Evolutionary conservation across 306 rosid genomes (phyloP), one percentile per base, ranked within the genome.

Genomic region (Notholithocarpus densiflorus): DNA sequence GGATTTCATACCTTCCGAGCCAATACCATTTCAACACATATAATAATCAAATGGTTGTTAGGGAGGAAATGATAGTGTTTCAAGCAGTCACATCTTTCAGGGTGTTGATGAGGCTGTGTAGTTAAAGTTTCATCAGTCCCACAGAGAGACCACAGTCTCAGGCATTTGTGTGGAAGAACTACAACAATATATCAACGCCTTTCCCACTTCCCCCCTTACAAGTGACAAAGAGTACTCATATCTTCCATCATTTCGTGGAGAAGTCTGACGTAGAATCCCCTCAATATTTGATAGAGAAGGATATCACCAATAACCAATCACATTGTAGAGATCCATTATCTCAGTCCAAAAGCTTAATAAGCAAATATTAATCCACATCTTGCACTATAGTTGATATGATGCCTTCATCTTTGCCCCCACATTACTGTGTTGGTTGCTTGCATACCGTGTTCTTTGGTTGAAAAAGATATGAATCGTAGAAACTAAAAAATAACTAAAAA

Each of bases 111-210:
- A 48, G 53, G 53, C 15, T 48, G 53, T 40, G 45, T 40, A 40
- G 12, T 68, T 62, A 69, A 80, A 72, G 15, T 32, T 14, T 4
- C 62, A n/a, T 81, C 71, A 86, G 88, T 87, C 90, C 89, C 86
- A 86, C 88, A 81, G 80, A 86, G 87, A 81, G 80, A 48, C 53
- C 17, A 12, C 53, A 48, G 53, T 82, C 77, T 68, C 53, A 76
- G 76, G 81, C 85, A 23, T 65, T 86, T 12, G 86, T 82, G 69
- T 82, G 73, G 73, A 65, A 77, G 81, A 92, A 80, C 80, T 84
- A 90, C 72, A 92, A 83, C 93, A 90, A 86, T 40, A 40, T 40
- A 40, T 90, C 86, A 85, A 84, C 87, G 81, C 68, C 51, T 74
- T 73, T 77, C 79, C 72, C 68, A 57, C 68, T 75, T 84, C 60